Percentiles rank a stretch among this genome's conserved stretches.
These are phyloP conservation scores for Vicia faba DNA, from an alignment of 306 rosid genomes.

Conservation along the genomic window DNA sequence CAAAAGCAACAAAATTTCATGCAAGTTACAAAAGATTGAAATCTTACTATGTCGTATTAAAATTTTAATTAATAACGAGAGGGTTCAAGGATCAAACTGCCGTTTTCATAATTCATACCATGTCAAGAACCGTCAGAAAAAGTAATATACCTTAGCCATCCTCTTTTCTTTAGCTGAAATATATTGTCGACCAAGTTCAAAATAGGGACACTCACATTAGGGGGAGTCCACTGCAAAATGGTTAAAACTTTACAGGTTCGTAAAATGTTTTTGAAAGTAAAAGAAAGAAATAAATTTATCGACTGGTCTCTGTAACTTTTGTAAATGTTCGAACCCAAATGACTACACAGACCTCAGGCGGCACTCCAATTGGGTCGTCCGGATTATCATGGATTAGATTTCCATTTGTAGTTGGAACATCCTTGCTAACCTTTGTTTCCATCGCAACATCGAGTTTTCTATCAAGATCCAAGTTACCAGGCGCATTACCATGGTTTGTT, in stretches of 20 bases:
- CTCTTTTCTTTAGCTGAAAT: conserved; percentile 97
- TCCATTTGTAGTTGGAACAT: conserved; percentile 45
- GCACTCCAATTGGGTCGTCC: conserved; percentile 76
- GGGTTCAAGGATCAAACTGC: neutral
- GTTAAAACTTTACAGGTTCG: conserved; percentile 30
- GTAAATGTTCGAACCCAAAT: conserved; percentile 4
- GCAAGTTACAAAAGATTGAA: conserved; percentile 21
- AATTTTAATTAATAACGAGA: conserved; percentile 7
- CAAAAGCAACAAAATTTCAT: conserved; percentile 20
- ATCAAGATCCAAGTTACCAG: conserved; percentile 45
- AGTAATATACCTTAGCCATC: conserved; percentile 90
- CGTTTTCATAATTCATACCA: no score
- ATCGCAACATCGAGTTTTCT: conserved; percentile 44
- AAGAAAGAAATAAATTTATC: conserved; percentile 7
- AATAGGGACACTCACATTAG: conserved; percentile 88
- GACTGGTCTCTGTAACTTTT: neutral
- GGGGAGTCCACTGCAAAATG: conserved; percentile 94
- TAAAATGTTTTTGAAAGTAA: conserved; percentile 15
- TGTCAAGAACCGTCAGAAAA: conserved; percentile 25
- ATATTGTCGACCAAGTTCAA: conserved; percentile 94
- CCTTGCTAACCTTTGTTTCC: conserved; percentile 52
- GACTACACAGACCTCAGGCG: conserved; percentile 78
- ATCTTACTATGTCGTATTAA: conserved; percentile 6
- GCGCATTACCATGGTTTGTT: conserved; percentile 47
- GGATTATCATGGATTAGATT: conserved; percentile 40